Percentiles rank a stretch among this genome's conserved stretches.
phyloP scores from a whole-genome alignment of 306 rosid species.

The Dalbergia cultrata region DNA sequence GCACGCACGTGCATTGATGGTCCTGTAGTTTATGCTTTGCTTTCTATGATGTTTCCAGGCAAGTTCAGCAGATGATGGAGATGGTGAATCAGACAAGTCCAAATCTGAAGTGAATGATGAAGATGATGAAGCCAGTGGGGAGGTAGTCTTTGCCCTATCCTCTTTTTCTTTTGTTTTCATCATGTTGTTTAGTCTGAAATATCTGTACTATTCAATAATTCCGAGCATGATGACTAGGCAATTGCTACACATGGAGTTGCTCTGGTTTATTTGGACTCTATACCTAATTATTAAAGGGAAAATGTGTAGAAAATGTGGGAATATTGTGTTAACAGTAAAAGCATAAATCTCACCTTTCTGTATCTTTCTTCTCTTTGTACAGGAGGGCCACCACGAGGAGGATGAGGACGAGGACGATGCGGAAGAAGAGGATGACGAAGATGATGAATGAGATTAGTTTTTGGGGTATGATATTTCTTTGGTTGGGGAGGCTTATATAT shows the following conservation, averaged over 20 bases:
- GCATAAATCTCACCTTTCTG: neutral
- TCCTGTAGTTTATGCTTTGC: constrained; percentile 21
- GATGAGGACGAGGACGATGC: constrained; percentile 42
- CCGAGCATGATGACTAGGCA: neutral
- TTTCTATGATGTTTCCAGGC: constrained; percentile 52
- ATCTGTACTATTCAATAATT: neutral
- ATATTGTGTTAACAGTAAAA: neutral
- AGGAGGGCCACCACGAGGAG: constrained; percentile 62
- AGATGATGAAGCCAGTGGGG: constrained; percentile 79
- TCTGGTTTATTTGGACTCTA: neutral
- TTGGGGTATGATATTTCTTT: constrained; percentile 38
- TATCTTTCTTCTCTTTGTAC: neutral
- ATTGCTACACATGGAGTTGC: neutral
- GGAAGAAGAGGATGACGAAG: constrained; percentile 57
- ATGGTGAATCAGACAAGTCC: constrained; percentile 75
- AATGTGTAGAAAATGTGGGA: neutral
- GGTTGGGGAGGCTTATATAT: constrained; percentile 44
- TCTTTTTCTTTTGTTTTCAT: neutral
- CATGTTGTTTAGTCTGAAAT: neutral
- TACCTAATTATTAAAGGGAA: no score
- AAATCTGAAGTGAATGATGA: constrained; percentile 74
- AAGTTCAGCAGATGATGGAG: constrained; percentile 61
- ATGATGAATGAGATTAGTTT: constrained; percentile 55
- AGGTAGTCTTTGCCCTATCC: constrained; percentile 50
- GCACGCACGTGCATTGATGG: neutral